Conservation (phyloP, 768 basidiomycete species). For the Amyloporia xantha region DNA sequence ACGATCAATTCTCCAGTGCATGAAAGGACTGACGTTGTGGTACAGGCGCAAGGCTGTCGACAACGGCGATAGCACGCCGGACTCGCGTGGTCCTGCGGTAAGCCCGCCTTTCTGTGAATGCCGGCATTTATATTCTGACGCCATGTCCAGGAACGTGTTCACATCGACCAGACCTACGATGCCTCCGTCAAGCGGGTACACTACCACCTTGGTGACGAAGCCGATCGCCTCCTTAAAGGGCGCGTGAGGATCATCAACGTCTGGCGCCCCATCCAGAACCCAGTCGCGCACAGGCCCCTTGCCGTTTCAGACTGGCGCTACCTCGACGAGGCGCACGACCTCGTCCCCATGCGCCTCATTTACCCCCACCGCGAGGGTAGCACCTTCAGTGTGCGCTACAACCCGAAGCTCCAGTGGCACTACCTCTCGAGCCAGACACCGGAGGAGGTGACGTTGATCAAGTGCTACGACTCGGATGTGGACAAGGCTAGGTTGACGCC, state of each 20-base stretch:
- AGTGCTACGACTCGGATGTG: constrained; percentile 38
- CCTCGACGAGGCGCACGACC: constrained; percentile 30
- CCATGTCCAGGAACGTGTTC: constrained; percentile 32
- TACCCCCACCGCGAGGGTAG: constrained; percentile 30
- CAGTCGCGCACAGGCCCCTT: constrained; percentile 35
- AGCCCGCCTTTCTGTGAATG: no score
- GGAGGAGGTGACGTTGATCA: constrained; percentile 37
- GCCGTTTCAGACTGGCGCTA: constrained; percentile 35
- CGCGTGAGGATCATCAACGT: constrained; percentile 41
- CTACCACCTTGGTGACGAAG: constrained; percentile 33
- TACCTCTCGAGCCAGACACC: constrained; percentile 33
- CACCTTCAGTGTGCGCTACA: constrained; percentile 30
- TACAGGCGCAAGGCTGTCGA: neutral
- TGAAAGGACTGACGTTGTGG: constrained; percentile 18
- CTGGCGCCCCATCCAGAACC: constrained; percentile 38
- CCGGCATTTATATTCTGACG: no score
- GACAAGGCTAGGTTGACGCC: constrained; percentile 36
- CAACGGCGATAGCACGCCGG: neutral
- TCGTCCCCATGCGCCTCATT: constrained; percentile 31
- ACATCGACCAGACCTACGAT: constrained; percentile 38
- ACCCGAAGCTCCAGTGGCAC: constrained; percentile 32
- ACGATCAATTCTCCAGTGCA: constrained; percentile 25
- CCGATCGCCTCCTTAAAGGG: constrained; percentile 33
- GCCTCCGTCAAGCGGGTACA: constrained; percentile 32
- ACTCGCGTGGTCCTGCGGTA: constrained; percentile 27